These are phyloP conservation scores for Apiospora hydei DNA, from an alignment of 2,329 filamentous ascomycete genomes.

Conservation along the genomic window DNA sequence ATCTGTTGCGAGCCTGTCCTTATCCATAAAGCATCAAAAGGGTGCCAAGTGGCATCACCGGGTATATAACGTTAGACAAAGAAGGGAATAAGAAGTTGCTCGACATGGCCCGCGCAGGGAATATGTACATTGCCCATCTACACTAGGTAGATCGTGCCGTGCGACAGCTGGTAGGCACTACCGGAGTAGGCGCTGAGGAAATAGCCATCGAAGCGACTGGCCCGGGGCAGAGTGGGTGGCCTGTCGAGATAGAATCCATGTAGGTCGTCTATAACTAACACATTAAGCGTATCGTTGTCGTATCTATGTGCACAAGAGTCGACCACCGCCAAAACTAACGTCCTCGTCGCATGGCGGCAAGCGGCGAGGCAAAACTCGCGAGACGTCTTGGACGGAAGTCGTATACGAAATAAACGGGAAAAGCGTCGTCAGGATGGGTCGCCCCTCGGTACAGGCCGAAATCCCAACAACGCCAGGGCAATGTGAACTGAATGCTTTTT, in stretches of 20 bases:
- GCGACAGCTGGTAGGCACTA: not conserved
- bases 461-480: slow-evolving; percentile 47
- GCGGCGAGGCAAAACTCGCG: slow-evolving; percentile 21
- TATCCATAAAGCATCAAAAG: slow-evolving; percentile 5
- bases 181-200: not conserved
- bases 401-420: not conserved
- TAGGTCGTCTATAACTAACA: slow-evolving; percentile 41
- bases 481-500: slow-evolving; percentile 39
- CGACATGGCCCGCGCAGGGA: not conserved
- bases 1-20: not conserved
- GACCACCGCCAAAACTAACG: slow-evolving; percentile 24
- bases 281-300: slow-evolving; percentile 45
- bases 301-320: slow-evolving; percentile 41
- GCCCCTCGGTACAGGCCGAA: slow-evolving; percentile 15
- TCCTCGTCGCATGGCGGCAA: slow-evolving; percentile 25
- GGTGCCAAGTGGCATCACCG: slow-evolving; percentile 19
- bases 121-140: not conserved
- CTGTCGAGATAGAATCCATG: slow-evolving; percentile 28
- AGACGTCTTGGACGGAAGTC: not conserved
- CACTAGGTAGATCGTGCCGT: not conserved
- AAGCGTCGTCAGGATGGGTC: not conserved
- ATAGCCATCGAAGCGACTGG: not conserved
- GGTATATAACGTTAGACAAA: slow-evolving; percentile 22
- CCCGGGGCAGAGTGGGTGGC: not conserved
- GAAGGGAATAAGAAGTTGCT: not conserved